Conservation (phyloP, 805 yeast species). For the Wickerhamomyces queroliae region DNA sequence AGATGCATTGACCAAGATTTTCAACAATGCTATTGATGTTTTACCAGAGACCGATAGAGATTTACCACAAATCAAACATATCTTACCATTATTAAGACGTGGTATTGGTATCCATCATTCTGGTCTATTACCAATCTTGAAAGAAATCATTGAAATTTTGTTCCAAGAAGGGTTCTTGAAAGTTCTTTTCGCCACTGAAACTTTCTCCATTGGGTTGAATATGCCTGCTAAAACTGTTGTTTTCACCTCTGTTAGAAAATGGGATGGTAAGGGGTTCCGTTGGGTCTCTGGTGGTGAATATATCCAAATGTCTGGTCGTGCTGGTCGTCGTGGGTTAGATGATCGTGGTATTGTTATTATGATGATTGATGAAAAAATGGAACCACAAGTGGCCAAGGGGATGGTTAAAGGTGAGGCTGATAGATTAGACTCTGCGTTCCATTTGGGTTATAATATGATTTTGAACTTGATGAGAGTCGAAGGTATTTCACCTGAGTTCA, state of each 20-base stretch:
- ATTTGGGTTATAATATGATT: slow-evolving; percentile 95
- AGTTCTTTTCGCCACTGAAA: slow-evolving; percentile 95
- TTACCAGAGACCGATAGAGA: slow-evolving; percentile 89
- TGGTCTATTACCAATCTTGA: slow-evolving; percentile 87
- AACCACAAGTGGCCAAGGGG: slow-evolving; percentile 97
- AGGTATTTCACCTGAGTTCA: slow-evolving; percentile 96
- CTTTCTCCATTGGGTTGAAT: slow-evolving; percentile 95
- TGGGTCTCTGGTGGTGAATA: slow-evolving; percentile 99
- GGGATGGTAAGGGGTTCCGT: slow-evolving; percentile 97
- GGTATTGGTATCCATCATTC: slow-evolving; percentile 99
- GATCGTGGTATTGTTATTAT: slow-evolving; percentile 98
- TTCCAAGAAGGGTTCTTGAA: slow-evolving; percentile 96
- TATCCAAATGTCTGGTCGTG: slow-evolving; percentile 99
- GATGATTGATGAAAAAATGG: slow-evolving; percentile 99
- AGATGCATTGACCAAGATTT: slow-evolving; percentile 83
- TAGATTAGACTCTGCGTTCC: slow-evolving; percentile 95
- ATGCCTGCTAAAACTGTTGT: slow-evolving; percentile 99
- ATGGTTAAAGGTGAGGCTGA: slow-evolving; percentile 99
- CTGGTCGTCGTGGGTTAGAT: slow-evolving; percentile 99
- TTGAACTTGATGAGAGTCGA: slow-evolving; percentile 94
- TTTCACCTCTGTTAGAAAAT: slow-evolving; percentile 93
- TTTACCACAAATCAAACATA: slow-evolving; percentile 90
- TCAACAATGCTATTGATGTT: slow-evolving; percentile 81
- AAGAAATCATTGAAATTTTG: slow-evolving; percentile 91
- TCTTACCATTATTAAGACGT: slow-evolving; percentile 80